A percentile compares a stretch with the other conserved stretches of the same genome.
Conservation (phyloP, 352 stramenopile genomes). For the Globisporangium nodosum region DNA sequence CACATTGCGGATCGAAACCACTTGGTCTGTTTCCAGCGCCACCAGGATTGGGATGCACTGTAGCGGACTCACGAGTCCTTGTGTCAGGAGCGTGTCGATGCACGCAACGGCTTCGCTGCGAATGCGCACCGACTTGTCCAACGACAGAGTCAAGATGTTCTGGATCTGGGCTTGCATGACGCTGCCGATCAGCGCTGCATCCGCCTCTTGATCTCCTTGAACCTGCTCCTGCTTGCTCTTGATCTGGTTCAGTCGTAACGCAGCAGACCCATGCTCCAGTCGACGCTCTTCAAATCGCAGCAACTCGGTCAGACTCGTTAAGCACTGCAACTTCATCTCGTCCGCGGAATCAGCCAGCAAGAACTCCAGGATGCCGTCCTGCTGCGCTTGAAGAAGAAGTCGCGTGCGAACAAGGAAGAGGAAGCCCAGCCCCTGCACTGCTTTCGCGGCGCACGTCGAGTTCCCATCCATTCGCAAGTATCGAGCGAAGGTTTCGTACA, state of each 20-base stretch:
- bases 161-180: conserved; percentile 81
- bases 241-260: conserved; percentile 34
- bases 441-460: conserved; percentile 52
- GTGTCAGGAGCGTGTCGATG: conserved; percentile 58
- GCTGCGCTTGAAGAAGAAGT: conserved; percentile 64
- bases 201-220: conserved; percentile 81
- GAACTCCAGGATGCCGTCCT: conserved; percentile 56
- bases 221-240: conserved; percentile 75
- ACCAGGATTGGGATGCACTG: conserved; percentile 77
- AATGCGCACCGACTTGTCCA: conserved; percentile 54
- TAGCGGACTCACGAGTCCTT: conserved; percentile 73
- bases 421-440: conserved; percentile 79
- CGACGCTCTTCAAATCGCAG: conserved; percentile 66
- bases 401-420: conserved; percentile 60
- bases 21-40: conserved; percentile 71
- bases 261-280: conserved; percentile 41
- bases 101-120: conserved; percentile 65
- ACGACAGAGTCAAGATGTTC: conserved; percentile 49
- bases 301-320: conserved; percentile 72
- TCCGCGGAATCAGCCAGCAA: conserved; percentile 31
- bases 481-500: conserved; percentile 54
- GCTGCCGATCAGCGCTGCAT: conserved; percentile 79
- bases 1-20: conserved; percentile 54
- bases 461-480: conserved; percentile 45
- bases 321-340: conserved; percentile 60